phyloP scores from a whole-genome alignment of 495 filamentous ascomycete genomes.

The Tuber umbilicatum region DNA sequence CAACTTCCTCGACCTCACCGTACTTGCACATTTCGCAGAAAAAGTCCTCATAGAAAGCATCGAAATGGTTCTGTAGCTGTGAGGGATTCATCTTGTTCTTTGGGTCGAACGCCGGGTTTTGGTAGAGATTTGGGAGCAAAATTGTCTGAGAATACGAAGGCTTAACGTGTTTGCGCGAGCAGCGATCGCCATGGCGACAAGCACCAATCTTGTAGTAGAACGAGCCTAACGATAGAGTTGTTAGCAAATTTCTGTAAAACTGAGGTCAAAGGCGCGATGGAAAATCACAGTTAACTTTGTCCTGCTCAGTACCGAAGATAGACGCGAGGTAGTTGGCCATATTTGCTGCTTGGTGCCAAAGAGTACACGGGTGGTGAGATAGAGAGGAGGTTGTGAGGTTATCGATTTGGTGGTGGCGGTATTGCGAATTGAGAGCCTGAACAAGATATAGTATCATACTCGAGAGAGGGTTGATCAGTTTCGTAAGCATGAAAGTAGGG shows the following conservation, averaged over 20 bases:
- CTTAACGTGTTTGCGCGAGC: slow-evolving; percentile 97
- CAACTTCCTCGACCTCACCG: slow-evolving; percentile 81
- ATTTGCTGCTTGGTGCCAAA: slow-evolving; percentile 10
- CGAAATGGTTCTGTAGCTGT: slow-evolving; percentile 97
- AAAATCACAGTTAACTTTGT: slow-evolving; percentile 65
- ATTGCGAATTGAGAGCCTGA: not conserved
- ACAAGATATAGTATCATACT: no score
- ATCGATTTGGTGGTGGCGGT: not conserved
- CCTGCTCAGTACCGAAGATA: slow-evolving; percentile 99
- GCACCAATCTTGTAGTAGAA: slow-evolving; percentile 98
- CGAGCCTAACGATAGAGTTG: slow-evolving; percentile 45
- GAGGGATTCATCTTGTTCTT: slow-evolving; percentile 91
- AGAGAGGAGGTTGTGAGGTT: not conserved
- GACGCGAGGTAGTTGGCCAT: slow-evolving; percentile 94
- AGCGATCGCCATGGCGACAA: slow-evolving; percentile 95
- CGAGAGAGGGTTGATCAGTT: not conserved
- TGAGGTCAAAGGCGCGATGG: slow-evolving; percentile 44
- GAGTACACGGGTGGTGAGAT: not conserved
- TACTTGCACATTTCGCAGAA: slow-evolving; percentile 99
- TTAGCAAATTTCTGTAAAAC: slow-evolving; percentile 27
- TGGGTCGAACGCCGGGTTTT: slow-evolving; percentile 95
- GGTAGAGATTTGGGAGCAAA: slow-evolving; percentile 96
- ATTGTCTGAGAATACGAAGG: slow-evolving; percentile 96
- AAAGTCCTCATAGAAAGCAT: slow-evolving; percentile 98
- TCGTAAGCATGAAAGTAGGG: not conserved